Conservation (phyloP, 176 grass and related monocot species). For the Eleusine indica region DNA sequence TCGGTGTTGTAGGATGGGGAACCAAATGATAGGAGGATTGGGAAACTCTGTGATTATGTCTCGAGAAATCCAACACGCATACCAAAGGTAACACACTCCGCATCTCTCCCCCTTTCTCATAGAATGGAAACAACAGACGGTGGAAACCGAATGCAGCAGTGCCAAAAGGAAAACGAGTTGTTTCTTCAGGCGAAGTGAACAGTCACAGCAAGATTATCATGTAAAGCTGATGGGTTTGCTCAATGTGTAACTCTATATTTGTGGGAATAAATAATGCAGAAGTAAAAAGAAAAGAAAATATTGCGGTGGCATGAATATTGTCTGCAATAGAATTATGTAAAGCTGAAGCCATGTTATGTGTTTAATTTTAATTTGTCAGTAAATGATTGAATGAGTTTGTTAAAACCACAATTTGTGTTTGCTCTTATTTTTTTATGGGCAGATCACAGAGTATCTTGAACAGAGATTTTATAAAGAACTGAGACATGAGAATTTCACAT, state of each 20-base stretch:
- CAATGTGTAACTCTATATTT: neutral
- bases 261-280: neutral
- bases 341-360: neutral
- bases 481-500: conserved; percentile 66
- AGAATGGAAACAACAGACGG: neutral
- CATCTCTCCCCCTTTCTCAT: neutral
- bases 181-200: neutral
- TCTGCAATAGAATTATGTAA: neutral
- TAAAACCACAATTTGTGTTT: conserved; percentile 10
- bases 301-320: neutral
- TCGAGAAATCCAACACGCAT: conserved; percentile 81
- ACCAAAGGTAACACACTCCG: conserved; percentile 63
- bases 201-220: neutral
- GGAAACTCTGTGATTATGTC: conserved; percentile 92
- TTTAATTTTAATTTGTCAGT: conserved; percentile 2
- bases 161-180: neutral
- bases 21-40: conserved; percentile 91
- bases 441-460: conserved; percentile 90
- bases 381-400: conserved; percentile 1
- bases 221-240: neutral
- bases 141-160: neutral
- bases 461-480: conserved; percentile 96
- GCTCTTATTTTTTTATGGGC: conserved; percentile 8
- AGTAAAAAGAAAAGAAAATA: neutral
- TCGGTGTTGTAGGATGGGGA: conserved; percentile 68